A percentile compares a stretch with the other conserved stretches of the same genome.
These are phyloP conservation scores for Rhodomyrtus tomentosa DNA, from an alignment of 345 rosid species.

Conservation along the genomic window DNA sequence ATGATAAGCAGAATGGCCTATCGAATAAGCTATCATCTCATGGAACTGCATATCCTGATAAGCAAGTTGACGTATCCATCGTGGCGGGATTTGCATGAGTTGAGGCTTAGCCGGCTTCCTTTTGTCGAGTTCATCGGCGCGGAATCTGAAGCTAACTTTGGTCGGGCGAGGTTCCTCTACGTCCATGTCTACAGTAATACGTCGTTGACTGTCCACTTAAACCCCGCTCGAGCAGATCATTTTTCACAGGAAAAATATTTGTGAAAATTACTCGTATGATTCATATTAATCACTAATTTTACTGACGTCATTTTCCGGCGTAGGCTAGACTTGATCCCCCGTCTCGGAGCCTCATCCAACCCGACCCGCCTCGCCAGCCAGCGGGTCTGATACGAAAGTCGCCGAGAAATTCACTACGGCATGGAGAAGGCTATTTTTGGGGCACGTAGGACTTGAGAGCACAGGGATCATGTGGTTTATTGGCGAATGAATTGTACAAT, in stretches of 20 bases:
- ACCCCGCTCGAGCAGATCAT: not conserved
- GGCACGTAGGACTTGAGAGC: not conserved
- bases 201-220: not conserved
- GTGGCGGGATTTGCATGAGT: not conserved
- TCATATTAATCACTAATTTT: no score
- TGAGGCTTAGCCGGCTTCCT: constrained; percentile 49
- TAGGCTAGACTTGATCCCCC: not conserved
- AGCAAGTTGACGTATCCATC: fast-evolving
- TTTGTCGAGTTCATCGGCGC: constrained; percentile 60
- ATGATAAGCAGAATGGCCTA: fast-evolving
- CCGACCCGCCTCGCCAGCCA: not conserved
- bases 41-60: not conserved
- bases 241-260: not conserved
- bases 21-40: not conserved
- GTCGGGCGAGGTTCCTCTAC: not conserved
- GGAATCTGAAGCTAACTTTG: constrained; percentile 46
- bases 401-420: not conserved
- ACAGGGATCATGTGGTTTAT: fast-evolving
- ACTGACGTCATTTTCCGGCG: not conserved
- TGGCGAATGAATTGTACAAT: not conserved
- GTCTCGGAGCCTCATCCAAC: not conserved
- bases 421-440: not conserved
- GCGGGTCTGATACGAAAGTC: not conserved
- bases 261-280: not conserved
- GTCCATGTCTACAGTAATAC: not conserved